Evolutionary conservation across 2,329 filamentous ascomycete genomes (phyloP).

Genomic region (Thielaviopsis euricoi): DNA sequence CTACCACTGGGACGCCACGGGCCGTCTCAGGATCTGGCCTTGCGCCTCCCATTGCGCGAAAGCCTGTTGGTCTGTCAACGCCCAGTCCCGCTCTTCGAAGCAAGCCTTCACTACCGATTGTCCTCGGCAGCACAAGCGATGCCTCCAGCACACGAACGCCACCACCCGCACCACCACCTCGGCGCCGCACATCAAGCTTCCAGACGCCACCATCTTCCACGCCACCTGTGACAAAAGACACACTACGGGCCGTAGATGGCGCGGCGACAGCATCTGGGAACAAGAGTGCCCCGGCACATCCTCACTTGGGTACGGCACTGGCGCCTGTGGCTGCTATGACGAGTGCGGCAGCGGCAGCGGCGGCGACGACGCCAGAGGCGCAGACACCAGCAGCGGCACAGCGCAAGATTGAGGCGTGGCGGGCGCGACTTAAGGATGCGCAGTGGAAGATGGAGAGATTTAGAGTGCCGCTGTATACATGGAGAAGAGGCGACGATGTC

Average conservation of each 20-base stretch:
- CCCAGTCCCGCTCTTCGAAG: constrained; percentile 23
- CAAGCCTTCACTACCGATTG: constrained; percentile 1
- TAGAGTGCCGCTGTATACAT: constrained; percentile 54
- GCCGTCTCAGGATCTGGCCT: neutral
- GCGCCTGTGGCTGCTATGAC: constrained; percentile 53
- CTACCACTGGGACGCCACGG: neutral
- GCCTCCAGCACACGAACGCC: constrained; percentile 13
- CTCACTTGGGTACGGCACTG: constrained; percentile 45
- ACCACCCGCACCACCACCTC: constrained; percentile 24
- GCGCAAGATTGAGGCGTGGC: constrained; percentile 8
- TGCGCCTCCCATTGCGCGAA: neutral
- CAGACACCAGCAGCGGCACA: constrained; percentile 3
- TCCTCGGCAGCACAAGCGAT: neutral
- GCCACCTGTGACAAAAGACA: constrained; percentile 11
- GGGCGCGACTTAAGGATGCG: constrained; percentile 1
- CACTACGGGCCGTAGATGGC: neutral
- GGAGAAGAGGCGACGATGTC: constrained; percentile 58
- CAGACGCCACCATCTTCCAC: constrained; percentile 5
- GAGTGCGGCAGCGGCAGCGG: constrained; percentile 45
- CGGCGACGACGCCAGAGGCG: constrained; percentile 31
- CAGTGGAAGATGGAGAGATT: constrained; percentile 35
- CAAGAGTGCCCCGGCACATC: neutral
- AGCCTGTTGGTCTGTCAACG: constrained; percentile 12
- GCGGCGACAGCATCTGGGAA: neutral
- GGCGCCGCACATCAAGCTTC: constrained; percentile 14